A percentile compares a stretch with the other conserved stretches of the same genome.
Conservation (phyloP, 1,139 yeast species). For the Zygosaccharomyces pseudobailii region DNA sequence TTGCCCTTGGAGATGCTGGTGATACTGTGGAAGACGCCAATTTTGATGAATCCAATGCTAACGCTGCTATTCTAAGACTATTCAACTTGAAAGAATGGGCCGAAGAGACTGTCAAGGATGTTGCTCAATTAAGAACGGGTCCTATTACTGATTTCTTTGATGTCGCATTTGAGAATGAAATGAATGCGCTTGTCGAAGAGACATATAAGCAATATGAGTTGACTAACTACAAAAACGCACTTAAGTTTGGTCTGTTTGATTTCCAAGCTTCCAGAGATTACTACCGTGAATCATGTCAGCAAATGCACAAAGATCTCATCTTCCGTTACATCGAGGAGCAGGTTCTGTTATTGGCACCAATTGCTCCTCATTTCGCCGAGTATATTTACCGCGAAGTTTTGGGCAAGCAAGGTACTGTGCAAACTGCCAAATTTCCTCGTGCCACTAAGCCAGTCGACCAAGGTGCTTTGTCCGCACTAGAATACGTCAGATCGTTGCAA, state of each 20-base stretch:
- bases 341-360: conserved; percentile 78
- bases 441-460: conserved; percentile 60
- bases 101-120: conserved; percentile 59
- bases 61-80: conserved; percentile 93
- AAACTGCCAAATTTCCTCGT: conserved; percentile 74
- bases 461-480: conserved; percentile 60
- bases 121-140: conserved; percentile 64
- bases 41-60: conserved; percentile 93
- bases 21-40: conserved; percentile 97
- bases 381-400: conserved; percentile 81
- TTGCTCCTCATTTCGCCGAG: conserved; percentile 95
- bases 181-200: conserved; percentile 74
- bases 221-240: conserved; percentile 82
- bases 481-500: conserved; percentile 70
- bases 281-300: conserved; percentile 73
- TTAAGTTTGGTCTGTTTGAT: conserved; percentile 88
- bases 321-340: conserved; percentile 80
- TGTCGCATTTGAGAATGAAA: conserved; percentile 85
- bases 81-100: conserved; percentile 94
- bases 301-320: conserved; percentile 81
- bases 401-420: conserved; percentile 57
- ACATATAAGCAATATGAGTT: conserved; percentile 63
- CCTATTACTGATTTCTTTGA: conserved; percentile 68
- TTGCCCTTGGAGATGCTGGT: conserved; percentile 98
- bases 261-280: conserved; percentile 93